Evolutionary conservation across 1,284 basidiomycete species (phyloP).

Genomic region (Limonomyces culmigenus): DNA sequence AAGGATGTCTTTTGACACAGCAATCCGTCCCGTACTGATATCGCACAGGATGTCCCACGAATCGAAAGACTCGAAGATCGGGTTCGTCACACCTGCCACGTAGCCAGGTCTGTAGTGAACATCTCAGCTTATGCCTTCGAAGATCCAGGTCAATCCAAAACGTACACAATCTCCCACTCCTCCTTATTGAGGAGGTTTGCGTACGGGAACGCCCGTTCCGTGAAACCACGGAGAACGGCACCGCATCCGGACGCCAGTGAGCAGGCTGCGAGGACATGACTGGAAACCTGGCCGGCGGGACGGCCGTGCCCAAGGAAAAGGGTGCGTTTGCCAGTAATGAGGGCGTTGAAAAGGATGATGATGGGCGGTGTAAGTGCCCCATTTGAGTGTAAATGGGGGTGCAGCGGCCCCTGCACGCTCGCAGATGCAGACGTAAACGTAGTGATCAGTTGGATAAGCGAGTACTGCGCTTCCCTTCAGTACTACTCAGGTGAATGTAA

Average conservation of each 20-base stretch:
- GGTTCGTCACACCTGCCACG: constrained; percentile 93
- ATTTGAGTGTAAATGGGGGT: constrained; percentile 86
- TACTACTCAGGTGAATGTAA: constrained; percentile 4
- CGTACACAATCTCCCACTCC: constrained; percentile 78
- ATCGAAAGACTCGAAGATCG: constrained; percentile 77
- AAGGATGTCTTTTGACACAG: constrained; percentile 73
- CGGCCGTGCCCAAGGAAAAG: constrained; percentile 84
- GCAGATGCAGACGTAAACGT: constrained; percentile 58
- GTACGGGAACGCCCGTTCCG: constrained; percentile 85
- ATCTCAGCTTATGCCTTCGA: constrained; percentile 1
- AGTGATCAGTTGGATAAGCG: constrained; percentile 78
- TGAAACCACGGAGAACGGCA: constrained; percentile 67
- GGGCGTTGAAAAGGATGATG: constrained; percentile 88
- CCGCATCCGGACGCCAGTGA: constrained; percentile 86
- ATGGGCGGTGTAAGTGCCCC: constrained; percentile 86
- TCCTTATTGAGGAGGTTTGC: constrained; percentile 80
- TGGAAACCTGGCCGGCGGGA: constrained; percentile 76
- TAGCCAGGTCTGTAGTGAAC: constrained; percentile 51
- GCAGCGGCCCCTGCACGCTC: constrained; percentile 53
- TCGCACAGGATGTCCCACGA: constrained; percentile 91
- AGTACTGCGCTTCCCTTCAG: constrained; percentile 45
- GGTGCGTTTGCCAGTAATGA: constrained; percentile 85
- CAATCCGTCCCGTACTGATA: constrained; percentile 72
- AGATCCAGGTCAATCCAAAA: constrained; percentile 6
- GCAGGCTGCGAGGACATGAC: constrained; percentile 85